These are phyloP conservation scores for Coemansia sp. DNA, from an alignment of 192 early-diverging fungal species.

Conservation along the genomic window DNA sequence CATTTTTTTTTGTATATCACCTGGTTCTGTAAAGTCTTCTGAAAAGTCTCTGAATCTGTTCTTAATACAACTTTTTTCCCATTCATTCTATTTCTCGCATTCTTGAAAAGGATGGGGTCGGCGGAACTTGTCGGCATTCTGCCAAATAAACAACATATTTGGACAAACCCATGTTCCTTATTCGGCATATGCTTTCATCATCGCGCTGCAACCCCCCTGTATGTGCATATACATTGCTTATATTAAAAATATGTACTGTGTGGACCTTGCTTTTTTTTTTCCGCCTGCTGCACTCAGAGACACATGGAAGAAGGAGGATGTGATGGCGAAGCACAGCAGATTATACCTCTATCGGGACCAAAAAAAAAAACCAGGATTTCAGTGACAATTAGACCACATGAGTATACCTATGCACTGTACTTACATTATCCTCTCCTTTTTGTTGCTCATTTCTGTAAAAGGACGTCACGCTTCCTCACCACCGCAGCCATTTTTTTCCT, in stretches of 20 bases:
- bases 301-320: no score
- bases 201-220: not conserved
- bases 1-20: not conserved
- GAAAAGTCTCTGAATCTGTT: constrained; percentile 4
- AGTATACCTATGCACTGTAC: not conserved
- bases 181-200: not conserved
- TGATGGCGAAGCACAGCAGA: no score
- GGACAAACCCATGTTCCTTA: not conserved
- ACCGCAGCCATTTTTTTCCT: not conserved
- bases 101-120: not conserved
- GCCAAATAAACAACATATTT: no score
- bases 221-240: constrained; percentile 2
- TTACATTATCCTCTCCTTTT: not conserved
- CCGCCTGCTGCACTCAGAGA: not conserved
- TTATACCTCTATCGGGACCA: not conserved
- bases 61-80: constrained; percentile 2
- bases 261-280: not conserved
- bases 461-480: not conserved
- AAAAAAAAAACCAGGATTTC: not conserved
- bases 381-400: constrained; percentile 3
- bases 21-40: not conserved
- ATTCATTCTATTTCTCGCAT: not conserved
- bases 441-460: not conserved
- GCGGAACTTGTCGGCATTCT: not conserved
- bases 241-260: not conserved